Evolutionary conservation across 2,329 filamentous ascomycete genomes (phyloP).

Genomic region (Sclerotinia minor): DNA sequence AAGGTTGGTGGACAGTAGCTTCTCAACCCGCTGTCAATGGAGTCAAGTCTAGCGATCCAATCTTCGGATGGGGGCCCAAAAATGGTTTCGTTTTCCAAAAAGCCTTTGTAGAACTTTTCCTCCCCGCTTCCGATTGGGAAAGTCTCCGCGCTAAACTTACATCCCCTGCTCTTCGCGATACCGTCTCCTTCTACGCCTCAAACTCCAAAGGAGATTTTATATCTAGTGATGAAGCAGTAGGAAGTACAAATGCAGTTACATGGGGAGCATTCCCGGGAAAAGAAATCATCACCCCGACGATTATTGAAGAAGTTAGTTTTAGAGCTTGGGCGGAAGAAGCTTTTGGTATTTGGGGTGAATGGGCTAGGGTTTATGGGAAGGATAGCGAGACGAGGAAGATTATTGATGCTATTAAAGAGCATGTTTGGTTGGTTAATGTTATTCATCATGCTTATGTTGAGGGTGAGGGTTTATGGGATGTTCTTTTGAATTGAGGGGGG

Average conservation of each 20-base stretch:
- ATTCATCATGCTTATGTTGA: slow-evolving; percentile 80
- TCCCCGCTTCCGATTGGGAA: slow-evolving; percentile 72
- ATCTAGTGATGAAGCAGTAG: slow-evolving; percentile 56
- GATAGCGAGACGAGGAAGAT: slow-evolving; percentile 70
- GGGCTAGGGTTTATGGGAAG: slow-evolving; percentile 77
- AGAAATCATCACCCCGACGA: slow-evolving; percentile 94
- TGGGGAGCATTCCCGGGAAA: slow-evolving; percentile 96
- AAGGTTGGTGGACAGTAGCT: slow-evolving; percentile 95
- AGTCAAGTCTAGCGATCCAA: slow-evolving; percentile 68
- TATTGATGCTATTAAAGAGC: slow-evolving; percentile 64
- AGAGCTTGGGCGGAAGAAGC: slow-evolving; percentile 93
- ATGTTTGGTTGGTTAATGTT: slow-evolving; percentile 87
- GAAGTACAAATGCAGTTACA: slow-evolving; percentile 86
- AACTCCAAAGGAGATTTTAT: slow-evolving; percentile 77
- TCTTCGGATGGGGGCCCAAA: slow-evolving; percentile 91
- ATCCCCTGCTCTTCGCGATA: slow-evolving; percentile 56
- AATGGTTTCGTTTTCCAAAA: slow-evolving; percentile 98
- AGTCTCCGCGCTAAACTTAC: slow-evolving; percentile 63
- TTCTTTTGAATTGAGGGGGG: slow-evolving; percentile 48
- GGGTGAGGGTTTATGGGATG: slow-evolving; percentile 68
- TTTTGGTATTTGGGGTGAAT: slow-evolving; percentile 93
- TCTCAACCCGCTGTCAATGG: slow-evolving; percentile 94
- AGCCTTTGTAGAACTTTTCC: slow-evolving; percentile 95
- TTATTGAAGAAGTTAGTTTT: slow-evolving; percentile 95
- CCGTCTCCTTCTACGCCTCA: slow-evolving; percentile 83